Conservation (phyloP, 2,329 filamentous ascomycete species). For the Hypoxylon sp. region DNA sequence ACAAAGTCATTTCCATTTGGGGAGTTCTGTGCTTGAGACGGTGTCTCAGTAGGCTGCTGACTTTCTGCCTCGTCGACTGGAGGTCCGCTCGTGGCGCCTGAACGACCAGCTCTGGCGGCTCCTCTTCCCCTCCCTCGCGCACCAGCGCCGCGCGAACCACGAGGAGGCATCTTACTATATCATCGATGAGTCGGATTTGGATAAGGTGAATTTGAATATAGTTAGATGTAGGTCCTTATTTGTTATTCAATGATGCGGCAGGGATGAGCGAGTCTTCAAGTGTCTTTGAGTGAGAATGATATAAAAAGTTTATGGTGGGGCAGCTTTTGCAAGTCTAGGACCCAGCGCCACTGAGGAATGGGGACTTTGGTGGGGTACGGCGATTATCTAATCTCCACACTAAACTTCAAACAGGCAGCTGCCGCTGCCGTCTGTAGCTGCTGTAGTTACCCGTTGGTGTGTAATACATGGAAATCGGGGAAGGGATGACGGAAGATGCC, state of each 20-base stretch:
- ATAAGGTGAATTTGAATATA: not conserved
- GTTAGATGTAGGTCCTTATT: not conserved
- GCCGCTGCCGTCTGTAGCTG: not conserved
- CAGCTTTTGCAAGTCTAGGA: constrained; percentile 23
- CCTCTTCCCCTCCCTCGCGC: constrained; percentile 43
- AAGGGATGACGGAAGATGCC: not conserved
- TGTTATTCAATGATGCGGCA: not conserved
- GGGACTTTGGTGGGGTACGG: constrained; percentile 14
- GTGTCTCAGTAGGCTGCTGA: constrained; percentile 29
- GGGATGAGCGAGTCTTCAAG: not conserved
- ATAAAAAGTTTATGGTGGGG: constrained; percentile 54
- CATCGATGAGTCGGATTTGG: constrained; percentile 12
- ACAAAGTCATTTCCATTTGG: constrained; percentile 16
- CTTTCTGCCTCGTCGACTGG: constrained; percentile 30
- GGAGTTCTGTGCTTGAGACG: constrained; percentile 31
- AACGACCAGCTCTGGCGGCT: constrained; percentile 43
- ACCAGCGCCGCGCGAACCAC: constrained; percentile 43
- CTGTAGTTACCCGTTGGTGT: not conserved
- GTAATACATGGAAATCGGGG: not conserved
- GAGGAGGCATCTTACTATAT: constrained; percentile 47
- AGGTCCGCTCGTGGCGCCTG: constrained; percentile 34
- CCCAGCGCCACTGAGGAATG: not conserved
- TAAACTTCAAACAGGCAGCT: not conserved
- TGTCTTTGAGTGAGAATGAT: constrained; percentile 20
- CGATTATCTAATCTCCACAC: constrained; percentile 11